Evolutionary conservation across 495 filamentous ascomycete genomes (phyloP), one percentile per base, ranked within the genome.

Genomic region (Aspergillus nidulans): DNA sequence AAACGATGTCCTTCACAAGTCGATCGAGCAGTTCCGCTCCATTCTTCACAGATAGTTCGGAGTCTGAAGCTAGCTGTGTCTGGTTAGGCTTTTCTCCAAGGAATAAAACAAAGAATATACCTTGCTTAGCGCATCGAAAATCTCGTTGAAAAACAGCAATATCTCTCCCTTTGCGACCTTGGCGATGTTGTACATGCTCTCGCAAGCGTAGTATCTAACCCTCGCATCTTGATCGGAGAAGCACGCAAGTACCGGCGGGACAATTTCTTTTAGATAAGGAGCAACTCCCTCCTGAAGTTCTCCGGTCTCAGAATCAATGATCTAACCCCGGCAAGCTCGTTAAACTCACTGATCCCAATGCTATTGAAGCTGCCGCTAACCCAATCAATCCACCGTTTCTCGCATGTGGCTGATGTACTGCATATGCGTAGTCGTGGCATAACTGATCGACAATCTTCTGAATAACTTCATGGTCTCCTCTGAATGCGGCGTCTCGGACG

Each of bases 141-240:
- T 92, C 48, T 97, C 86, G 67, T 99, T 97, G 74, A 97, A 99
- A 73, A 95, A 97, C 19, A 91, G 79, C 56, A 97, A 68, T 26
- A 96, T 94, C 68, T 99, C 95, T 41, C 95, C 95, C 69, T 99
- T 99, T 20, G 95, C 94, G 8, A 97, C 94, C 75, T 98, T 98
- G 58, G 95, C 91, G 64, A 99, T 97, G 64, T 99, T 99, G 69
- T 99, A 99, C 95, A 99, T 99, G 72, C 91, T 94, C 80, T 99
- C 95, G 73, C 95, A 99, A 43, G 95, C 95, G 71, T 99, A 99
- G 68, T 99, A 99, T 50, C 95, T 85, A 16, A 99, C 95, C 48
- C 95, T 81, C 19, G 95, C 95, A 86, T 99, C 95, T 76, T 97
- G 94, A 62, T 99, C 95, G 19, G 87, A 86, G 68, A 99, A 99